Base-by-base conservation (phyloP, 2,329 filamentous ascomycete genomes). In the Colletotrichum graminicola region DNA sequence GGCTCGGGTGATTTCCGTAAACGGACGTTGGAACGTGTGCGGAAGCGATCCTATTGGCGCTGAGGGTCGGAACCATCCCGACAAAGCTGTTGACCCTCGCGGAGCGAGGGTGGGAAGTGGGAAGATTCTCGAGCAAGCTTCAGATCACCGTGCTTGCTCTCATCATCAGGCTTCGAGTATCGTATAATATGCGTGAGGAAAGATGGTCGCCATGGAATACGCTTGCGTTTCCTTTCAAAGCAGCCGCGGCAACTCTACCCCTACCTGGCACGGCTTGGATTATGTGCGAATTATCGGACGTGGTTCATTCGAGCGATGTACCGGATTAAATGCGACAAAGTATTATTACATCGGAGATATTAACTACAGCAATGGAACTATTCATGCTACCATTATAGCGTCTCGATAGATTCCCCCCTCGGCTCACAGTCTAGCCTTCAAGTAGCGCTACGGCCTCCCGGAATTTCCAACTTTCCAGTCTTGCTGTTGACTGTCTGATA, bases 31-130 rank as follows among this genome's bases (percentile, higher is more conserved):
- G 16, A 29, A 36, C 3, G n/a, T 7, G 21, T 10, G 59, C 45
- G 59, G 59, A 11, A 47, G 29, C 43, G 59, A 51, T 62, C 59
- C 59, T 26, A 62, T 62, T 62, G 45, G 59, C 12, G 34, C 54
- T 3, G 34, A 18, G 34, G 23, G 11, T 62, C 43, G 59, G 59
- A 32, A 51, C 59, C 43, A 62, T 62, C 34, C 59, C 43, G 59
- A 51, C 43, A 26, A 39, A 12, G 21, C 32, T 11, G 21, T 55
- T 10, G 6, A n/a, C 43, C 8, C 43, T 21, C 21, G 43, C 21
- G 5, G 6, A 21, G 29, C 29, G 12, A n/a, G 21, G 21, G 7
- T n/a, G n/a, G n/a, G n/a, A n/a, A n/a, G 29, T 2, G 7, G 8
- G 43, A 45, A n/a, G 43, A n/a, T 11, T 23, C 45, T 23, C 12